Conservation (phyloP, 345 rosid genomes). For the Geranium rotundifolium region DNA sequence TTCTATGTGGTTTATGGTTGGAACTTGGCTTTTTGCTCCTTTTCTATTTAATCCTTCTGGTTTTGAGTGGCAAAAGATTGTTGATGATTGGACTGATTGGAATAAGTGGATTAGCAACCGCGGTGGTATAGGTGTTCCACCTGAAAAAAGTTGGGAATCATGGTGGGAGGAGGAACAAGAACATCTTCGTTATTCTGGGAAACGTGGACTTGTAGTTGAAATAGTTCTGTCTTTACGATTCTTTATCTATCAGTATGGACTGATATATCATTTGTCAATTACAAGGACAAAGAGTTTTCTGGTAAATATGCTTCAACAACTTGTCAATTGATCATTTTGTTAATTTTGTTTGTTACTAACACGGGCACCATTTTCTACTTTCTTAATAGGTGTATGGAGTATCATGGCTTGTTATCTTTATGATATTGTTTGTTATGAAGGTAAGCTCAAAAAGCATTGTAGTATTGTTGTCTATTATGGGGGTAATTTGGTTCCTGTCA, state of each 20-base stretch:
- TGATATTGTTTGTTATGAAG: slow-evolving; percentile 37
- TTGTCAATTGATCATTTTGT: background rate
- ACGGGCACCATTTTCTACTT: too few species aligned
- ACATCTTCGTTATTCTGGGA: slow-evolving; percentile 43
- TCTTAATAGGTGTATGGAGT: slow-evolving; percentile 33
- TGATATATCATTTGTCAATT: slow-evolving; percentile 42
- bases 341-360: background rate
- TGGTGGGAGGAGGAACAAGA: slow-evolving; percentile 65
- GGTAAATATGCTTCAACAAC: slow-evolving; percentile 19
- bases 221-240: slow-evolving; percentile 41
- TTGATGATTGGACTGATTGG: slow-evolving; percentile 76
- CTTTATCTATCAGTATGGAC: slow-evolving; percentile 54
- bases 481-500: background rate
- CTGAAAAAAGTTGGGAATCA: slow-evolving; percentile 62
- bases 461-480: background rate
- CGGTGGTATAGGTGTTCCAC: slow-evolving; percentile 52
- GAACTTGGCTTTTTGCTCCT: slow-evolving; percentile 60
- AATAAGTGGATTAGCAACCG: slow-evolving; percentile 44
- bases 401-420: slow-evolving; percentile 40
- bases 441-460: slow-evolving; percentile 15
- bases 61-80: slow-evolving; percentile 64
- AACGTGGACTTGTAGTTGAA: slow-evolving; percentile 33
- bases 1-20: slow-evolving; percentile 55
- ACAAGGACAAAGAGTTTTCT: slow-evolving; percentile 29
- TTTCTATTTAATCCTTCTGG: slow-evolving; percentile 59